Conservation (phyloP, 176 grass and related monocot species). For the sorghum (Sorghum bicolor) region DNA sequence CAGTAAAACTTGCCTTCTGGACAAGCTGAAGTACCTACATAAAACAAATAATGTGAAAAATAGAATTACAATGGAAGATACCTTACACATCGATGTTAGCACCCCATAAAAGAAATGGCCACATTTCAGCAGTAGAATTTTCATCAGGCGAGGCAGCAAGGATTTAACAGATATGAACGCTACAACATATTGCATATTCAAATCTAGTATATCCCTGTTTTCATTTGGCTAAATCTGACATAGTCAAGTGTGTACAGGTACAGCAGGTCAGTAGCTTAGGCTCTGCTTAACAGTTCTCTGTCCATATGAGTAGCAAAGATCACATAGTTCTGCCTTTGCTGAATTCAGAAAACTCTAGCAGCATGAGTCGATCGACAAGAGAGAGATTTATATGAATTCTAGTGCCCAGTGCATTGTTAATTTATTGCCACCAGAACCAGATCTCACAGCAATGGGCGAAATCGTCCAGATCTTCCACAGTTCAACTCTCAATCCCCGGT, state of each 20-base stretch:
- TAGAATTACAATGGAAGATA: not conserved
- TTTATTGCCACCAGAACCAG: conserved; percentile 2
- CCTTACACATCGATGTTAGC: not conserved
- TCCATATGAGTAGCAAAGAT: not conserved
- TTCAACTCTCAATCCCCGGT: not conserved
- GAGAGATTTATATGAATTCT: not conserved
- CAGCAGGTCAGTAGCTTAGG: not conserved
- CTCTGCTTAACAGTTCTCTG: not conserved
- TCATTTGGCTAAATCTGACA: not conserved
- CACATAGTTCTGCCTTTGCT: not conserved
- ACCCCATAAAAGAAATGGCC: conserved; percentile 2
- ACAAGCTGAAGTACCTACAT: conserved; percentile 87
- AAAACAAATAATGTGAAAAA: not conserved
- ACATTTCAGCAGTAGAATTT: not conserved
- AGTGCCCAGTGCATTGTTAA: not conserved
- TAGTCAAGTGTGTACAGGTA: not conserved
- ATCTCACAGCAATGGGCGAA: conserved; percentile 5
- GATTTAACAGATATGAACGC: not conserved
- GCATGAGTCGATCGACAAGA: not conserved
- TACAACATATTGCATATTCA: not conserved
- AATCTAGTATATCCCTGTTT: not conserved
- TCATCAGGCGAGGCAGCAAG: not conserved
- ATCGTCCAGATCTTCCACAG: conserved; percentile 34
- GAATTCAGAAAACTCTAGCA: not conserved
- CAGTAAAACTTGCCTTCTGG: conserved; percentile 94